phyloP scores from a whole-genome alignment of 108 stramenopile genomes.

The Fistulifera pelliculosa region DNA sequence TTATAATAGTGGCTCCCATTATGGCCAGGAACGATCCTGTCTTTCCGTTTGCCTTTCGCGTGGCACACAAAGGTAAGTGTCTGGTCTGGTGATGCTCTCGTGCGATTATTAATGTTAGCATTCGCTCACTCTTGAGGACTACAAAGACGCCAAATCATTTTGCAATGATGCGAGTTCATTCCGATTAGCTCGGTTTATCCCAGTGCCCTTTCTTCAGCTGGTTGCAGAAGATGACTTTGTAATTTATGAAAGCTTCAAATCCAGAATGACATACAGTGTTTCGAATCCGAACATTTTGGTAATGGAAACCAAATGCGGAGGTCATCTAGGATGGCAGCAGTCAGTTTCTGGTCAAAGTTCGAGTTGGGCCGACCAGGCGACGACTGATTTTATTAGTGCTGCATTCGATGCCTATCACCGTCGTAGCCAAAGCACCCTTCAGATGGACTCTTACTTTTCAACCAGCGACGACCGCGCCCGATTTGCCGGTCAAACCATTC shows the following conservation, averaged over 20 bases:
- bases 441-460: too few relatives aligned
- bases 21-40: conserved; percentile 44
- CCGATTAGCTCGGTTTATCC: conserved; percentile 50
- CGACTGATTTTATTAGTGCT: conserved; percentile 77
- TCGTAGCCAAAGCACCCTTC: too few relatives aligned
- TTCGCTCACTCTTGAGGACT: too few relatives aligned
- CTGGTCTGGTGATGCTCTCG: too few relatives aligned
- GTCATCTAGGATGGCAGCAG: conserved; percentile 85
- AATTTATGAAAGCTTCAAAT: conserved; percentile 37
- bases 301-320: conserved; percentile 78
- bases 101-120: too few relatives aligned
- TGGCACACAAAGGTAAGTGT: conserved; percentile 34
- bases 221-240: conserved; percentile 78
- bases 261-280: conserved; percentile 46
- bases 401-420: not conserved
- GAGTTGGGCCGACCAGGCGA: conserved; percentile 76
- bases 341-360: conserved; percentile 24
- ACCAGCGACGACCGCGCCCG: too few relatives aligned
- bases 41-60: conserved; percentile 48
- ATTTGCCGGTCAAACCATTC: too few relatives aligned
- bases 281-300: conserved; percentile 76
- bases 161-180: conserved; percentile 65
- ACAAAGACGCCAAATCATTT: conserved; percentile 47
- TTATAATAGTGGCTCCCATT: conserved; percentile 34
- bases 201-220: conserved; percentile 69